Percentiles rank a stretch among this genome's conserved stretches.
phyloP scores from a whole-genome alignment of 2,329 filamentous ascomycete species.

The Colletotrichum phormii region DNA sequence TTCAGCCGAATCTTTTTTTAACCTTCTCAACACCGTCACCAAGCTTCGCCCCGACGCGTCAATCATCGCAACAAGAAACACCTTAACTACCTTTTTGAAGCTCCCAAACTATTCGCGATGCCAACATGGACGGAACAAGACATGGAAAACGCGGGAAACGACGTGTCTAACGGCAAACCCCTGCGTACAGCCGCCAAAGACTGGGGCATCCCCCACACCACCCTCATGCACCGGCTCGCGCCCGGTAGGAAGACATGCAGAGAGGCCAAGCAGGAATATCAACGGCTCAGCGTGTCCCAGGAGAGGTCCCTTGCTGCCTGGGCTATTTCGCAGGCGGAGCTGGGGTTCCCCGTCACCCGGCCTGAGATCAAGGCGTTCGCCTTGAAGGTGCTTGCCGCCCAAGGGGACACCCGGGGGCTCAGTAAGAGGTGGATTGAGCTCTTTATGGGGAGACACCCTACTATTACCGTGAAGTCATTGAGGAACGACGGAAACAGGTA shows the following conservation, averaged over 20 bases:
- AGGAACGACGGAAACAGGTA: too few relatives aligned
- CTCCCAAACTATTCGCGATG: neutral
- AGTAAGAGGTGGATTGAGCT: neutral
- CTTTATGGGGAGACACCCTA: neutral
- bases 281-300: neutral
- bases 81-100: neutral
- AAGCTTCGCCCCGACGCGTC: neutral
- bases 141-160: neutral
- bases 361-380: neutral
- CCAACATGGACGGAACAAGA: neutral
- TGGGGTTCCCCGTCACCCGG: neutral
- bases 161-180: neutral
- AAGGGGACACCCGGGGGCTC: neutral
- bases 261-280: neutral
- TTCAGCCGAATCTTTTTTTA: neutral
- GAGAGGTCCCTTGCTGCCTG: neutral
- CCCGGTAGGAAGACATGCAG: neutral
- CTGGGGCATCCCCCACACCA: neutral
- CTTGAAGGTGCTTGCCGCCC: neutral
- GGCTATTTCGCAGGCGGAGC: neutral
- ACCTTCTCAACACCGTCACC: neutral
- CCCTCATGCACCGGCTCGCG: neutral
- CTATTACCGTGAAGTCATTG: neutral
- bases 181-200: neutral
- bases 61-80: neutral